Conservation (phyloP, 73 alveolate genomes). For the Paramecium sexaurelia region DNA sequence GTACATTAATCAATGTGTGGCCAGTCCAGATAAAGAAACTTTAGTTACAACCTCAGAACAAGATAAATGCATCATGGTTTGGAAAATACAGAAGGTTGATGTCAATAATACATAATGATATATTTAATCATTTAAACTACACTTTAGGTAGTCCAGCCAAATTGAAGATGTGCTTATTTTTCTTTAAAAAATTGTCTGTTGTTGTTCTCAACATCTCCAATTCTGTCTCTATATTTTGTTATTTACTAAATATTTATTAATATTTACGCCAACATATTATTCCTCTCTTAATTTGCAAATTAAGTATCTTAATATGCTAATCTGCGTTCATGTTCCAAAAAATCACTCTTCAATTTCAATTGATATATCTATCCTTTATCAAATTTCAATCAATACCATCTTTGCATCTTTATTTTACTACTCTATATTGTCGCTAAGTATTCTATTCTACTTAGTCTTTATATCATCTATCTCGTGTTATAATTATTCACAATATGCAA, state of each 20-base stretch:
- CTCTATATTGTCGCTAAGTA: slow-evolving; percentile 45
- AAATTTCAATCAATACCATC: not conserved
- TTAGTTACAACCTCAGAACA: slow-evolving; percentile 77
- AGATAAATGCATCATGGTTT: slow-evolving; percentile 84
- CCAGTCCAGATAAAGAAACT: slow-evolving; percentile 79
- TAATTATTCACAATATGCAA: not conserved
- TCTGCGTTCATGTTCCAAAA: slow-evolving; percentile 44
- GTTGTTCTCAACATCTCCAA: slow-evolving; percentile 26
- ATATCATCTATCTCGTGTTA: not conserved
- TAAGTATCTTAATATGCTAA: slow-evolving; percentile 52
- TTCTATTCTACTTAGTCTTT: slow-evolving; percentile 7
- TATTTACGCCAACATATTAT: slow-evolving; percentile 1
- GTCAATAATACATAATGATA: slow-evolving; percentile 27
- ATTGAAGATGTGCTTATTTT: slow-evolving; percentile 41
- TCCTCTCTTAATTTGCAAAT: slow-evolving; percentile 21
- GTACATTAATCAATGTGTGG: slow-evolving; percentile 74
- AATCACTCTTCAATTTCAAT: slow-evolving; percentile 52
- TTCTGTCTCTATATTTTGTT: not conserved
- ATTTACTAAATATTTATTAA: not conserved
- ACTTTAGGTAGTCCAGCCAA: slow-evolving; percentile 57
- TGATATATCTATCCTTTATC: not conserved
- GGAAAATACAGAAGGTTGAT: slow-evolving; percentile 73
- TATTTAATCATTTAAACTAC: slow-evolving; percentile 21
- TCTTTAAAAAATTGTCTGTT: slow-evolving; percentile 43
- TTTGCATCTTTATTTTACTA: slow-evolving; percentile 34